phyloP scores from a whole-genome alignment of 1,284 basidiomycete genomes.

The Spongispora temasekensis region DNA sequence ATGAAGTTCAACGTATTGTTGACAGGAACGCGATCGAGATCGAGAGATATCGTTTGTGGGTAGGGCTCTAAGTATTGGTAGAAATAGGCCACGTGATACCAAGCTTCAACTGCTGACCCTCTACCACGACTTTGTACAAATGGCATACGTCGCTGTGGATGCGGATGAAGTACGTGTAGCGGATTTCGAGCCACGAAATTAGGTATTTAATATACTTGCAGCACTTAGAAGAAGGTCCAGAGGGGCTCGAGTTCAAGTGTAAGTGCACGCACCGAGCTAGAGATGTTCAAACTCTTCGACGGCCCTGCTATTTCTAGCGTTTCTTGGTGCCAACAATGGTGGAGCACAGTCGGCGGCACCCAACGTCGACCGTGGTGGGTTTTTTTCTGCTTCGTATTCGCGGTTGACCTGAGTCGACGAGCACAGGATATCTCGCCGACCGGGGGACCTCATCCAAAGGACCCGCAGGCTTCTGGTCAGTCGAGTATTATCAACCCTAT shows the following conservation, averaged over 20 bases:
- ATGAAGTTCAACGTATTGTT: slow-evolving; percentile 58
- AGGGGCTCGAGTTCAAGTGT: slow-evolving; percentile 69
- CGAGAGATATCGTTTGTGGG: slow-evolving; percentile 49
- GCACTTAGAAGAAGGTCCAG: slow-evolving; percentile 61
- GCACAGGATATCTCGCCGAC: slow-evolving; percentile 54
- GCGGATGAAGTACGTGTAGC: slow-evolving; percentile 50
- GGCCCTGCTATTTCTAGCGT: slow-evolving; percentile 42
- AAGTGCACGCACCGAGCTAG: slow-evolving; percentile 4
- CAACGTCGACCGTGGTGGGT: slow-evolving; percentile 53
- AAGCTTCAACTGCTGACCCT: neutral
- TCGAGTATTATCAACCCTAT: slow-evolving; percentile 79
- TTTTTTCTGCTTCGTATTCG: neutral
- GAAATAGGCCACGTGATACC: slow-evolving; percentile 5
- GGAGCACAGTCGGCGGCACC: slow-evolving; percentile 25
- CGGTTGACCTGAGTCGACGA: neutral
- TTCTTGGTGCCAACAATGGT: slow-evolving; percentile 42
- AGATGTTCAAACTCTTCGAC: too few relatives aligned
- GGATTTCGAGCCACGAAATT: neutral
- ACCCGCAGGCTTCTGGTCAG: slow-evolving; percentile 64
- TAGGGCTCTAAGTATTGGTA: slow-evolving; percentile 16
- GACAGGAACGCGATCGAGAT: slow-evolving; percentile 53
- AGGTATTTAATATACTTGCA: slow-evolving; percentile 25
- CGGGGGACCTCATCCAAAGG: slow-evolving; percentile 43
- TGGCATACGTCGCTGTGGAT: slow-evolving; percentile 60
- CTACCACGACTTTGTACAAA: slow-evolving; percentile 12